A percentile compares a stretch with the other conserved stretches of the same genome.
Conservation (phyloP, 352 stramenopile genomes). For the Phytophthora aleatoria region DNA sequence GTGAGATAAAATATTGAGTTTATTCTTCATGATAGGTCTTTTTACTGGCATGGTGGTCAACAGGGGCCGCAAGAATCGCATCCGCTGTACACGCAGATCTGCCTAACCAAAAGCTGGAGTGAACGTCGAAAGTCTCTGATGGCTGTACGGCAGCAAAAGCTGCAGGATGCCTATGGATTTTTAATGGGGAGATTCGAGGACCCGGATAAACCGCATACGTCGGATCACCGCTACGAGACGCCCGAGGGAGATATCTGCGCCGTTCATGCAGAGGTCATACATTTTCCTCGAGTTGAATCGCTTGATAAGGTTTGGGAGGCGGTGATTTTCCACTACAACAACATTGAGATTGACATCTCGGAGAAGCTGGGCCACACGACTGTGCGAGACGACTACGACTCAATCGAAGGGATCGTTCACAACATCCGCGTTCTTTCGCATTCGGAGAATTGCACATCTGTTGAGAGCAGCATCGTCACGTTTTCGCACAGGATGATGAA, state of each 20-base stretch:
- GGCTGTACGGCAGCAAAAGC: conserved; percentile 25
- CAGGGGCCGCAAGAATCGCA: conserved; percentile 27
- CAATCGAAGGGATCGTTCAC: conserved; percentile 24
- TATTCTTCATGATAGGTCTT: conserved; percentile 8
- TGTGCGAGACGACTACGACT: conserved; percentile 42
- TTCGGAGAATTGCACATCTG: conserved; percentile 9
- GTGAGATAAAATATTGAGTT: conserved; percentile 2
- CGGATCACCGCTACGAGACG: conserved; percentile 25
- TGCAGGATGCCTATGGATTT: conserved; percentile 32
- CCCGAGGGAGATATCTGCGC: conserved; percentile 26
- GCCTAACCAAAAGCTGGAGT: conserved; percentile 24
- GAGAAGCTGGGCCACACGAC: conserved; percentile 40
- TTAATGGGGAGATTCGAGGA: conserved; percentile 22
- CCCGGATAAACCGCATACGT: conserved; percentile 11
- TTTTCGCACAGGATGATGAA: conserved; percentile 17
- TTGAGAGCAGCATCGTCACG: conserved; percentile 29
- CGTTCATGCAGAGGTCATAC: conserved; percentile 28
- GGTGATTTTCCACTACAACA: conserved; percentile 39
- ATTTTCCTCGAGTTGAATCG: conserved; percentile 33
- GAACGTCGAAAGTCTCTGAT: conserved; percentile 36
- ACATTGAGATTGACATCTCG: conserved; percentile 52
- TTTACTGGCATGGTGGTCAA: background rate
- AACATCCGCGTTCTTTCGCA: conserved; percentile 29
- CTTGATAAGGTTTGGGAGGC: conserved; percentile 41
- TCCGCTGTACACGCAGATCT: conserved; percentile 27